Conservation (phyloP, 495 filamentous ascomycete species). For the Neurospora sp. region DNA sequence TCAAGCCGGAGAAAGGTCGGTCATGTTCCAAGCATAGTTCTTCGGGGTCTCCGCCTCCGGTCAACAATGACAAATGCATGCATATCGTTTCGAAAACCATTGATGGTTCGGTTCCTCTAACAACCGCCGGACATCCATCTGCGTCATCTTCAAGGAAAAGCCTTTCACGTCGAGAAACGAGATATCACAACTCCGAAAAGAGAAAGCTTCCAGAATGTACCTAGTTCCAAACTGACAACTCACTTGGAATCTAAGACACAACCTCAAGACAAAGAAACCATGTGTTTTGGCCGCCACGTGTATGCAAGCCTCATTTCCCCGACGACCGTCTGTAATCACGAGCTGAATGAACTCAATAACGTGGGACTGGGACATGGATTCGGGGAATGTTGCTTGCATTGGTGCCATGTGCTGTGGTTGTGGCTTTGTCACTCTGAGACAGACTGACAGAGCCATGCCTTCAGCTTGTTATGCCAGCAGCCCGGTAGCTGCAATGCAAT, state of each 20-base stretch:
- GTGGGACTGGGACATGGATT: background rate
- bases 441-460: background rate
- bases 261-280: background rate
- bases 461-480: background rate
- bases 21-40: background rate
- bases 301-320: background rate
- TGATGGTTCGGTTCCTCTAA: background rate
- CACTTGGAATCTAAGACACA: background rate
- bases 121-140: background rate
- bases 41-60: background rate
- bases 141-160: background rate
- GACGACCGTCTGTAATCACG: background rate
- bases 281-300: background rate
- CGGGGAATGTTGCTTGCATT: background rate
- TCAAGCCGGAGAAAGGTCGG: background rate
- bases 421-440: rapidly evolving
- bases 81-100: background rate
- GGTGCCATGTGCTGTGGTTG: background rate
- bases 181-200: background rate
- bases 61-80: background rate
- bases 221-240: background rate
- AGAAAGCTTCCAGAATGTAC: background rate
- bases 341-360: background rate
- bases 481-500: background rate
- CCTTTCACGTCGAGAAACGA: background rate